Evolutionary conservation across 192 early-diverging fungal species (phyloP).

Genomic region (Funneliformis mosseae): DNA sequence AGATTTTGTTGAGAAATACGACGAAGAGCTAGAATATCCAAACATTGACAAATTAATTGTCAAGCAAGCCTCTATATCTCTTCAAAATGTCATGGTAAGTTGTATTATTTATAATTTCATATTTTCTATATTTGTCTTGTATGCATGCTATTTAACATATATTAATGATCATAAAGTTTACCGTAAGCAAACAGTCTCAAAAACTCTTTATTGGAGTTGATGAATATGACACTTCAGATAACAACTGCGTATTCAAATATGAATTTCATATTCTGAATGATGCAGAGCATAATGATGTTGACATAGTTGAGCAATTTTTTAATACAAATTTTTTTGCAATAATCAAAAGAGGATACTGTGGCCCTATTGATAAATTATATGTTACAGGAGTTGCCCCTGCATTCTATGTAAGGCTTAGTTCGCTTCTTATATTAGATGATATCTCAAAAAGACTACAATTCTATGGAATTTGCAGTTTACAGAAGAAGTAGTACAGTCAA

Average conservation of each 20-base stretch:
- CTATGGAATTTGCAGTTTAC: no score
- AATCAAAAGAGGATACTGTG: slow-evolving; percentile 39
- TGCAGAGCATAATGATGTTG: slow-evolving; percentile 29
- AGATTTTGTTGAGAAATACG: slow-evolving; percentile 29
- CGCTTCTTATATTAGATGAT: no score
- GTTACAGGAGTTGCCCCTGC: slow-evolving; percentile 41
- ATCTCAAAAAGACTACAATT: no score
- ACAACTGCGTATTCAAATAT: slow-evolving; percentile 39
- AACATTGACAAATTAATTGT: slow-evolving; percentile 24
- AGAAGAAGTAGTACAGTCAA: slow-evolving; percentile 14
- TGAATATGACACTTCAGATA: slow-evolving; percentile 41
- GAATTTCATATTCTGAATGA: slow-evolving; percentile 29
- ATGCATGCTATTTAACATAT: background rate
- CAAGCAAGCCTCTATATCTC: slow-evolving; percentile 23
- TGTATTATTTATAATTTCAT: background rate
- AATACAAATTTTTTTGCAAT: slow-evolving; percentile 40
- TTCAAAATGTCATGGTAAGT: slow-evolving; percentile 30
- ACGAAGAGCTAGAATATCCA: slow-evolving; percentile 30
- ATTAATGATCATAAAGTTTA: no score
- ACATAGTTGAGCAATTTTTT: slow-evolving; percentile 38
- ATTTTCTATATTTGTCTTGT: slow-evolving; percentile 2
- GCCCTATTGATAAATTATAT: slow-evolving; percentile 41
- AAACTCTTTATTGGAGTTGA: slow-evolving; percentile 45
- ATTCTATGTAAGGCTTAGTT: slow-evolving; percentile 25
- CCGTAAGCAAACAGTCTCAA: background rate